Conservation (phyloP, 75 land plant genomes). For the Chamaecyparis obtusa region DNA sequence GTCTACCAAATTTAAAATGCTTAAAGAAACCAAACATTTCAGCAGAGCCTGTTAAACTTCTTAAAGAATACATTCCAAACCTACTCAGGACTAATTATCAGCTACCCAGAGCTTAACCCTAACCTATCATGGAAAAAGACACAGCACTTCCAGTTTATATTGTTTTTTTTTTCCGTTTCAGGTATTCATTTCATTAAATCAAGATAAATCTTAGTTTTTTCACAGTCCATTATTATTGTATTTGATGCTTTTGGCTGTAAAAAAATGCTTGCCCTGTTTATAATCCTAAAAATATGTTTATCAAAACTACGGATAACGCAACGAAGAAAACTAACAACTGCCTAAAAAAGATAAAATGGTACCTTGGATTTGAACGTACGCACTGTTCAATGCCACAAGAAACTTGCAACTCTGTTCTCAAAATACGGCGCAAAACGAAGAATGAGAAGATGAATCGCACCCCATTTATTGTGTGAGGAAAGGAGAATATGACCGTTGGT, state of each 20-base stretch:
- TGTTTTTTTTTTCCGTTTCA: background rate
- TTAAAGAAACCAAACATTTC: no score
- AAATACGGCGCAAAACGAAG: background rate
- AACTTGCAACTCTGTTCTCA: background rate
- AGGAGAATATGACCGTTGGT: constrained; percentile 2
- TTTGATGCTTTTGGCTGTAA: background rate
- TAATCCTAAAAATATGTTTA: background rate
- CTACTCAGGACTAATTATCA: no score
- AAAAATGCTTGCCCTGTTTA: background rate
- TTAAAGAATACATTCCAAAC: no score
- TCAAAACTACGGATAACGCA: background rate
- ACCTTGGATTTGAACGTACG: background rate
- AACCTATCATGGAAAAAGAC: no score
- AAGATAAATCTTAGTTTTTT: background rate
- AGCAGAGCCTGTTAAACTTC: no score
- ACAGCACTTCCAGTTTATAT: no score
- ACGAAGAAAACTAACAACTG: background rate
- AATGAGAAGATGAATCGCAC: background rate
- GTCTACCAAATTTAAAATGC: no score
- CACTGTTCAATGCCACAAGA: background rate
- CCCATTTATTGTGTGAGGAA: background rate
- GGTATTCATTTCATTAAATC: background rate
- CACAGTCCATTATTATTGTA: background rate
- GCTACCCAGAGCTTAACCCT: no score
- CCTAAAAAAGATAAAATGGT: background rate